phyloP scores from a whole-genome alignment of 2,329 filamentous ascomycete genomes.

The Xylariaceae sp. region DNA sequence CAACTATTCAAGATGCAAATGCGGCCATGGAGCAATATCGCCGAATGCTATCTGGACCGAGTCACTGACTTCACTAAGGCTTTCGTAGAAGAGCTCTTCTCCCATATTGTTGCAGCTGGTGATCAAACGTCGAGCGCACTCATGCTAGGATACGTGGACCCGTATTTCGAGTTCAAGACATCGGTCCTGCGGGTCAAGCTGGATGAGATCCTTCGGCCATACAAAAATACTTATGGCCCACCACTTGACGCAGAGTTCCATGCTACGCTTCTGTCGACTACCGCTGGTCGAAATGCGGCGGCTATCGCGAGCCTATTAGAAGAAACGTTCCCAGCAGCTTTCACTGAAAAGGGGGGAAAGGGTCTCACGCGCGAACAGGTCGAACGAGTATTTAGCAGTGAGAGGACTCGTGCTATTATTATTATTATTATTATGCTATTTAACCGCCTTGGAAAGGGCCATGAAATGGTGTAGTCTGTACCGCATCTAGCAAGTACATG shows the following conservation, averaged over 20 bases:
- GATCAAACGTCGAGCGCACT: slow-evolving; percentile 2
- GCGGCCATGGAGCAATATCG: slow-evolving; percentile 8
- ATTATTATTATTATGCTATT: too few species aligned
- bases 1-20: slow-evolving; percentile 10
- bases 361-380: slow-evolving; percentile 1
- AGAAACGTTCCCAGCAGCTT: slow-evolving; percentile 6
- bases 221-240: slow-evolving; percentile 4
- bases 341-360: slow-evolving; percentile 3
- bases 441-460: too few species aligned
- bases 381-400: not conserved
- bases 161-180: not conserved
- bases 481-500: too few species aligned
- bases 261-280: not conserved
- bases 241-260: slow-evolving; percentile 11
- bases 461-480: too few species aligned
- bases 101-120: slow-evolving; percentile 7
- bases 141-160: not conserved
- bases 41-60: slow-evolving; percentile 6
- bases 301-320: slow-evolving; percentile 7
- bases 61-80: slow-evolving; percentile 7
- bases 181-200: slow-evolving; percentile 4
- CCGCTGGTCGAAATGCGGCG: slow-evolving; percentile 1
- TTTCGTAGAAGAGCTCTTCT: slow-evolving; percentile 12
- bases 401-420: too few species aligned
- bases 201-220: slow-evolving; percentile 8